Evolutionary conservation across 2,329 filamentous ascomycete species (phyloP).

Genomic region (Phyllosticta citribraziliensis): DNA sequence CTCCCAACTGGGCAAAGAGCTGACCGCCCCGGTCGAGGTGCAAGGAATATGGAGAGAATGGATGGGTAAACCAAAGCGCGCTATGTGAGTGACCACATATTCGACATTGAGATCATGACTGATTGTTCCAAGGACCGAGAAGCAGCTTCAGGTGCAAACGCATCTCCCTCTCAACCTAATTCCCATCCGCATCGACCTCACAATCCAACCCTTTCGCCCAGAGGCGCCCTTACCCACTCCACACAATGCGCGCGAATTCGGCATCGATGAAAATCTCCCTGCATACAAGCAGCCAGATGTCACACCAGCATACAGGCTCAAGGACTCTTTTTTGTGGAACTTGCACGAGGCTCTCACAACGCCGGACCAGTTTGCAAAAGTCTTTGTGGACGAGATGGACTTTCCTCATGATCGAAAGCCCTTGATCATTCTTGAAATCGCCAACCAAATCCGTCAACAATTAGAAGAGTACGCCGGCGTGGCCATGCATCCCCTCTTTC

Average conservation of each 20-base stretch:
- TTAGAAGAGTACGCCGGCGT: slow-evolving; percentile 94
- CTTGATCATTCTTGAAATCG: slow-evolving; percentile 66
- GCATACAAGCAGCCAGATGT: slow-evolving; percentile 71
- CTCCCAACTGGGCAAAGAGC: slow-evolving; percentile 77
- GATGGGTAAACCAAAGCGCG: slow-evolving; percentile 64
- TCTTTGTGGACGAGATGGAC: slow-evolving; percentile 85
- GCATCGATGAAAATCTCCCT: slow-evolving; percentile 61
- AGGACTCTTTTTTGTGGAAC: slow-evolving; percentile 97
- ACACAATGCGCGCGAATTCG: slow-evolving; percentile 45
- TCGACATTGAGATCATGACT: background rate
- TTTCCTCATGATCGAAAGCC: slow-evolving; percentile 61
- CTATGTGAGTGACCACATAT: slow-evolving; percentile 30
- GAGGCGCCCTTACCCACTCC: slow-evolving; percentile 55
- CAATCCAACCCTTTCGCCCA: slow-evolving; percentile 70
- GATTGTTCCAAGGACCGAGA: slow-evolving; percentile 39
- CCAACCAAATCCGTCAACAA: slow-evolving; percentile 88
- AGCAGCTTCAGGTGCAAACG: slow-evolving; percentile 55
- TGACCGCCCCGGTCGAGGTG: slow-evolving; percentile 65
- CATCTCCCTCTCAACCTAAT: slow-evolving; percentile 81
- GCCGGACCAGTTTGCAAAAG: slow-evolving; percentile 89
- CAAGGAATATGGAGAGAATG: slow-evolving; percentile 92
- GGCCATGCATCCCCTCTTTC: slow-evolving; percentile 85
- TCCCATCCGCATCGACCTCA: slow-evolving; percentile 91
- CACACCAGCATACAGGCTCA: slow-evolving; percentile 76
- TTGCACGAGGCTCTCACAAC: slow-evolving; percentile 89